A percentile compares a stretch with the other conserved stretches of the same genome.
phyloP scores from a whole-genome alignment of 1,284 basidiomycete genomes.

The Ganoderma lucidum region DNA sequence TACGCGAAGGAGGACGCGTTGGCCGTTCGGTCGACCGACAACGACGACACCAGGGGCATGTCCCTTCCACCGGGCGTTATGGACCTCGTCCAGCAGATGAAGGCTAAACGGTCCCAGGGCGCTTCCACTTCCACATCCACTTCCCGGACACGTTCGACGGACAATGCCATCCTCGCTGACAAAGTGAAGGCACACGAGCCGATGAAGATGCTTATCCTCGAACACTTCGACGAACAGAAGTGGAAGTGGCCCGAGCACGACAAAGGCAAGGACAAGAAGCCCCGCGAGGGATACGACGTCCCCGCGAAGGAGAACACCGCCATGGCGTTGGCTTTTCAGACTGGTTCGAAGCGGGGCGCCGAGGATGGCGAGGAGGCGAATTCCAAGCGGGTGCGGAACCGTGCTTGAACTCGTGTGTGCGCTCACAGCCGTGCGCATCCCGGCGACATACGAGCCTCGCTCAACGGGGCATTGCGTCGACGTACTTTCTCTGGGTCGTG shows the following conservation, averaged over 20 bases:
- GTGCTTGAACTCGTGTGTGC: background rate
- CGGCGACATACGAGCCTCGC: no score
- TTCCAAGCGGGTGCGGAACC: background rate
- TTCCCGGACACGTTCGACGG: no score
- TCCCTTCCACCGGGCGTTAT: no score
- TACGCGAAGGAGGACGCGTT: background rate
- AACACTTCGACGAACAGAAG: background rate
- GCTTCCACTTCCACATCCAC: no score
- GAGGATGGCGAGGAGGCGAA: background rate
- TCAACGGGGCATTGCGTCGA: no score
- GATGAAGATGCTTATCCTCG: background rate
- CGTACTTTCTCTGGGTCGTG: no score
- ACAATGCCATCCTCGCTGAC: background rate
- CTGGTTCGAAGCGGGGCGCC: background rate
- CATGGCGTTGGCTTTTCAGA: background rate
- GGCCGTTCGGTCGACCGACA: no score
- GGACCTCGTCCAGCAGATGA: no score
- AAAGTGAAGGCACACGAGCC: background rate
- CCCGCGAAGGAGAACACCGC: background rate
- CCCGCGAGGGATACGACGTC: background rate
- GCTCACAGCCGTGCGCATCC: no score
- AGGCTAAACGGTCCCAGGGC: no score
- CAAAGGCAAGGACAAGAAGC: background rate
- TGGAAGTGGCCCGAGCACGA: background rate
- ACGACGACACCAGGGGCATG: no score